Evolutionary conservation across 371 early-diverging fungal genomes (phyloP), one percentile per base, ranked within the genome.

Genomic region (Mucor racemosus): DNA sequence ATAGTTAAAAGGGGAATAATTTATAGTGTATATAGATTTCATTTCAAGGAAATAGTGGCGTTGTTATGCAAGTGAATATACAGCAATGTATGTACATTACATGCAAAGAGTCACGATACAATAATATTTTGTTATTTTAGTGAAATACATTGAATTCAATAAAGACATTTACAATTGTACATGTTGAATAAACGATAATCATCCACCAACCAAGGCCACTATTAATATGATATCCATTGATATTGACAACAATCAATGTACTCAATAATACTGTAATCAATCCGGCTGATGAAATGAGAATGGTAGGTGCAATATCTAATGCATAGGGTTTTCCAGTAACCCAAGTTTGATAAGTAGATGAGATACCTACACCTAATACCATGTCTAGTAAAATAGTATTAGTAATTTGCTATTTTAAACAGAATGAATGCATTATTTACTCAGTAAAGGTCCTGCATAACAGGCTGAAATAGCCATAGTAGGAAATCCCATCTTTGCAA

Each of bases 401-500:
- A 26, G 26, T 26, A 26, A 26, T 26, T 26, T 26, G 3, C 1
- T 26, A 26, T 26, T 26, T 26, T 26, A 26, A 26, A 26, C 3
- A 26, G 26, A 26, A 26, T 26, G 3, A 26, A 26, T 26, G 26
- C 26, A 26, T 38, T 14, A 44, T 78, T 74, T 86, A 90, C 89
- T 92, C 35, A 94, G 69, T 76, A 94, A 77, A 5, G 94, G 94
- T 7, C 93, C 90, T 8, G 92, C 94, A 76, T 93, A 94, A 62
- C 94, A 94, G 0, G 94, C 95, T 11, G 90, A 87, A 21, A 94
- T 82, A 3, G 92, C 94, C 94, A 94, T 94, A 26, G 85, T 87
- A 11, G 94, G 94, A 60, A 86, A 91, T 8, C 94, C 94, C 91
- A 92, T 90, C 73, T 82, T 86, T 11, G 95, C 92, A 60, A 95